phyloP scores from a whole-genome alignment of 2,329 filamentous ascomycete species.

The Blastomyces gilchristii region DNA sequence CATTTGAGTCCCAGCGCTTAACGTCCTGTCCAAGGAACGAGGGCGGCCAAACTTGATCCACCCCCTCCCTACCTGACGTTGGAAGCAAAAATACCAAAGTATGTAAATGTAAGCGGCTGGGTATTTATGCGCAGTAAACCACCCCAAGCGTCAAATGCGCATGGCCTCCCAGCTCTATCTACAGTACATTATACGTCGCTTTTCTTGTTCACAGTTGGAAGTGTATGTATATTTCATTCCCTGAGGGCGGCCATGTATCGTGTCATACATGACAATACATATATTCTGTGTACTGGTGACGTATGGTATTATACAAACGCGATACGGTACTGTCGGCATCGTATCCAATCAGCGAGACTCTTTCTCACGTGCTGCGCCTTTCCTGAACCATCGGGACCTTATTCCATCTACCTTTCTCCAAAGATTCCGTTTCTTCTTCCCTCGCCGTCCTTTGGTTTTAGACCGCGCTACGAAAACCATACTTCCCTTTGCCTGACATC shows the following conservation, averaged over 20 bases:
- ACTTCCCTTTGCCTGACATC: not conserved
- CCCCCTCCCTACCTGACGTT: not conserved
- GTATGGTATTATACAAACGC: not conserved
- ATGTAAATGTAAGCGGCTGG: not conserved
- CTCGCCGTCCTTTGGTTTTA: not conserved
- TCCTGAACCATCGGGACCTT: not conserved
- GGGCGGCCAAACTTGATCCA: not conserved
- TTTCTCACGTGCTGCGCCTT: slow-evolving; percentile 3
- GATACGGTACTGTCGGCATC: not conserved
- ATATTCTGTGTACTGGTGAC: not conserved
- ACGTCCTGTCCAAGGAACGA: not conserved
- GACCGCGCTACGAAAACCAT: not conserved
- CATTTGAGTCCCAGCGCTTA: not conserved
- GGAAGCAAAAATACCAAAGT: not conserved
- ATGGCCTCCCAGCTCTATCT: too few relatives aligned
- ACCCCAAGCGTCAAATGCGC: not conserved
- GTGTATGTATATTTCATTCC: too few relatives aligned
- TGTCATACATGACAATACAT: not conserved
- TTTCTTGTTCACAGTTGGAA: too few relatives aligned
- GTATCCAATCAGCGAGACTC: not conserved
- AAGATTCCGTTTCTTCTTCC: not conserved
- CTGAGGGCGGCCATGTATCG: too few relatives aligned
- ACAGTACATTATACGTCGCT: too few relatives aligned
- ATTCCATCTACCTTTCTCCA: not conserved
- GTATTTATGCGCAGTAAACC: not conserved